phyloP scores from a whole-genome alignment of 345 rosid genomes.

The Dipteronia sinensis region DNA sequence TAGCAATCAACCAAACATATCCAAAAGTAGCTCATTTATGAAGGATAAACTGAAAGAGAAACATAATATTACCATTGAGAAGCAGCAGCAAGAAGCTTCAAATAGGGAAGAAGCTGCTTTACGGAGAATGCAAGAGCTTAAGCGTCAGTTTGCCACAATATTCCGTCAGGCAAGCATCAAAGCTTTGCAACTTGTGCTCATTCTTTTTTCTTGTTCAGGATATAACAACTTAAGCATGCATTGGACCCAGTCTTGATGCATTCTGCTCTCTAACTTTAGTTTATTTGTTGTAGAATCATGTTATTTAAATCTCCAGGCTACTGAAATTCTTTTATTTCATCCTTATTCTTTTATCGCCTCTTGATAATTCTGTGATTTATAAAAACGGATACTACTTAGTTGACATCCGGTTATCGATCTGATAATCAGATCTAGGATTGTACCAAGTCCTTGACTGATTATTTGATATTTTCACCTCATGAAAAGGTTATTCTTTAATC shows the following conservation, averaged over 20 bases:
- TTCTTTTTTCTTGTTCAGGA: neutral
- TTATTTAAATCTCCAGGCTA: neutral
- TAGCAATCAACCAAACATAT: slow-evolving; percentile 40
- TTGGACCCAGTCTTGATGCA: neutral
- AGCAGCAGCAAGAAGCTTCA: slow-evolving; percentile 40
- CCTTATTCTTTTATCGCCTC: neutral
- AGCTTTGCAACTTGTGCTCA: neutral
- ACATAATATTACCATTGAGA: slow-evolving; percentile 44
- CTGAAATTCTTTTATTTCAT: neutral
- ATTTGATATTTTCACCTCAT: neutral
- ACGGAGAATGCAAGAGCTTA: slow-evolving; percentile 61
- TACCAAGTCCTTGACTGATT: neutral
- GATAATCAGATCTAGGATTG: neutral
- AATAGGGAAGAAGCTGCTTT: slow-evolving; percentile 38
- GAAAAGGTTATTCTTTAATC: neutral
- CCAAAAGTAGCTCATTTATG: slow-evolving; percentile 37
- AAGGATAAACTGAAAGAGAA: slow-evolving; percentile 64
- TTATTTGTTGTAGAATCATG: neutral
- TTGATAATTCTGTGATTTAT: neutral
- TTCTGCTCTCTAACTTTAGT: neutral
- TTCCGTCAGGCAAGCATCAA: slow-evolving; percentile 54
- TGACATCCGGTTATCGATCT: neutral
- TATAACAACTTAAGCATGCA: neutral
- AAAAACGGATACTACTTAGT: neutral
- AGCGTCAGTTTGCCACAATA: slow-evolving; percentile 53